Evolutionary conservation across 441 rosid genomes (phyloP), one percentile per base, ranked within the genome.

Genomic region (Iberis amara): DNA sequence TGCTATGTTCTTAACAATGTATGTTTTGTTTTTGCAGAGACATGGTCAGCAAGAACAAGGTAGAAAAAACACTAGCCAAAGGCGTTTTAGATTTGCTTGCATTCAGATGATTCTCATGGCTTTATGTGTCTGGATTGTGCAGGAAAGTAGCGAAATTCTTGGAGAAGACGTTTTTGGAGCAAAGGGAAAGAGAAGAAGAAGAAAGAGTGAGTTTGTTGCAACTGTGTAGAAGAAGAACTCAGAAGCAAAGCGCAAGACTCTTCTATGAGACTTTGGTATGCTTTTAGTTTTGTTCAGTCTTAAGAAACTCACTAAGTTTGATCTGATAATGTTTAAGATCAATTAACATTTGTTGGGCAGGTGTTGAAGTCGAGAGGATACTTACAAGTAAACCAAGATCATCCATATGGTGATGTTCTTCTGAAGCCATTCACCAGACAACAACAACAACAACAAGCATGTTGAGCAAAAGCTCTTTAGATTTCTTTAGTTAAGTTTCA

Each of bases 231-330:
- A 80, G 89, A 62, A 82, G 70, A 73, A 80, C 78, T 37, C 68
- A 62, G 70, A 78, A 73, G 68, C 79, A 74, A 68, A 76, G 77
- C 51, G 92, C 86, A 39, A 73, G 79, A 70, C 65, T 88, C 67
- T 88, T 92, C 75, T 86, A 84, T 53, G 96, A 92, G 70, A 79
- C 83, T 64, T 65, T 86, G 86, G 96, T 88, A 80, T n/a, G 69
- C n/a, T n/a, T n/a, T n/a, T n/a, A n/a, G n/a, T n/a, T n/a, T n/a
- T n/a, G n/a, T n/a, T 60, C 46, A 5, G 11, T 8, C 21, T 38
- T 5, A 2, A 6, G 11, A 18, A 36, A 26, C 43, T 12, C 6
- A n/a, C 26, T 13, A 24, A 31, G 50, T 37, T 11, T 37, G 41
- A 30, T 27, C 3, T 14, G 30, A 8, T 26, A 18, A 32, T 40